Evolutionary conservation across 2,329 filamentous ascomycete genomes (phyloP).

Genomic region (Venturia pyrina): DNA sequence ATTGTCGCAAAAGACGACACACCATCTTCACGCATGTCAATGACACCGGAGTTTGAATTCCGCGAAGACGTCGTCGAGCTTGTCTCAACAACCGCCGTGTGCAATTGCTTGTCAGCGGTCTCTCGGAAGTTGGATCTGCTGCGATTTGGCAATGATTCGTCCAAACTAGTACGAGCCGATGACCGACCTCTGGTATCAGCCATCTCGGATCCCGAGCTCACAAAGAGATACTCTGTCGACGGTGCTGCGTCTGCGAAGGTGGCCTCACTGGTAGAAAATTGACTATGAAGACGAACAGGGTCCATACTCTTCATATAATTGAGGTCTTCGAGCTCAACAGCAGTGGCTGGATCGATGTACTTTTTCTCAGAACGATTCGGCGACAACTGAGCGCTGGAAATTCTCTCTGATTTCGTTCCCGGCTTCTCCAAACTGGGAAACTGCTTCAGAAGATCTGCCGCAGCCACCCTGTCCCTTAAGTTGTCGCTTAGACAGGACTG

Average conservation of each 20-base stretch:
- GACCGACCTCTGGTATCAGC: conserved; percentile 24
- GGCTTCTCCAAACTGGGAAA: conserved; percentile 45
- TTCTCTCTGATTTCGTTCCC: conserved; percentile 12
- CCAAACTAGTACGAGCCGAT: conserved; percentile 24
- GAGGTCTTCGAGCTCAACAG: conserved; percentile 36
- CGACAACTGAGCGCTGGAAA: conserved; percentile 25
- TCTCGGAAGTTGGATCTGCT: conserved; percentile 21
- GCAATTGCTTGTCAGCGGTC: conserved; percentile 28
- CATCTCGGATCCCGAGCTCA: conserved; percentile 35
- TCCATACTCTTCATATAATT: conserved; percentile 4
- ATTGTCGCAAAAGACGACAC: not conserved
- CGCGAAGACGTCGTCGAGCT: not conserved
- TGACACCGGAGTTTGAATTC: not conserved
- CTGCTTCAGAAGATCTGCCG: conserved; percentile 57
- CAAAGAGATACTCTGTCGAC: conserved; percentile 33
- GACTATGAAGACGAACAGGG: not conserved
- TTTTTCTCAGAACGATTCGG: conserved; percentile 35
- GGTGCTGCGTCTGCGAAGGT: conserved; percentile 25
- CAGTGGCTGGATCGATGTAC: conserved; percentile 36
- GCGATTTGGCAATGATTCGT: conserved; percentile 16
- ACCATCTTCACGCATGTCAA: not conserved
- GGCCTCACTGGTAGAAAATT: conserved; percentile 16
- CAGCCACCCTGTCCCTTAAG: conserved; percentile 63
- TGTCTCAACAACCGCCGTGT: not conserved
- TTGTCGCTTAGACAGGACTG: conserved; percentile 65